phyloP scores from a whole-genome alignment of 257 asterid species.

The Solanum bulbocastanum region DNA sequence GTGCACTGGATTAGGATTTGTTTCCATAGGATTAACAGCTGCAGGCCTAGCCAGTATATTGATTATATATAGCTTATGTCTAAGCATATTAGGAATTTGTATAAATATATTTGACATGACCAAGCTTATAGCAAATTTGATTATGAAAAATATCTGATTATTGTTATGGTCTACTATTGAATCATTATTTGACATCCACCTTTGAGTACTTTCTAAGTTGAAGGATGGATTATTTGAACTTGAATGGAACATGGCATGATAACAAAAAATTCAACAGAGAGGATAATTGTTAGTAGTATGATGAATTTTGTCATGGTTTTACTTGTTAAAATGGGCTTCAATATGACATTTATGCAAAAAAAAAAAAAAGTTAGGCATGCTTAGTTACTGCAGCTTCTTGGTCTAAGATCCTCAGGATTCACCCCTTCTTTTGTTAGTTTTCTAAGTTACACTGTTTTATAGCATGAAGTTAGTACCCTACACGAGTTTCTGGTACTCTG shows the following conservation, averaged over 20 bases:
- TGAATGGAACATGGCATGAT: neutral
- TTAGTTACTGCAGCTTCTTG: neutral
- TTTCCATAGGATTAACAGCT: neutral
- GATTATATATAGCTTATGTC: neutral
- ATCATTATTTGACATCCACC: slow-evolving; percentile 6
- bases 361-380: neutral
- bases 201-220: neutral
- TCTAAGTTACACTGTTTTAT: neutral
- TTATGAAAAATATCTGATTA: neutral
- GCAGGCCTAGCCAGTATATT: neutral
- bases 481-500: neutral
- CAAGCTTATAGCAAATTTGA: neutral
- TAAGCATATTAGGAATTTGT: neutral
- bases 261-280: neutral
- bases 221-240: neutral
- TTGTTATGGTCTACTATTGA: slow-evolving; percentile 59
- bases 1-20: neutral
- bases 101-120: neutral
- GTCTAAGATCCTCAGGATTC: neutral
- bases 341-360: neutral
- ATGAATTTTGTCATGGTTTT: neutral
- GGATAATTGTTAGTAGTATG: neutral
- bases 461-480: neutral
- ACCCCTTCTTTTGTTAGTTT: neutral
- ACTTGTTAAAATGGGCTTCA: neutral